phyloP scores from a whole-genome alignment of 441 rosid species.

The Breynia disticha region DNA sequence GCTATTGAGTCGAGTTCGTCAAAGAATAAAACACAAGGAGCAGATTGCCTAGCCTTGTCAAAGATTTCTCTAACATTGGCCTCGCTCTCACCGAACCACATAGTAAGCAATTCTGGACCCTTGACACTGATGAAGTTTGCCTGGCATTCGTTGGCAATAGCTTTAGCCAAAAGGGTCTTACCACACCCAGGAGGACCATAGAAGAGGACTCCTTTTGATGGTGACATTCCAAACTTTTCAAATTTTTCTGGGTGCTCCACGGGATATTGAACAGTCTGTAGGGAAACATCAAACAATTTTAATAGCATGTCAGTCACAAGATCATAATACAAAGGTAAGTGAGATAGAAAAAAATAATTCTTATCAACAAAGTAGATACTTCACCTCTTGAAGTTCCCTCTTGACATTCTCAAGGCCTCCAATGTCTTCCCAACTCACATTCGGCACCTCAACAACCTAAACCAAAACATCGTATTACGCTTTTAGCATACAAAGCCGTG shows the following conservation, averaged over 20 bases:
- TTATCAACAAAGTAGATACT: neutral
- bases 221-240: slow-evolving; percentile 80
- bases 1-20: slow-evolving; percentile 71
- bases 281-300: neutral
- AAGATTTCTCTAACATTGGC: slow-evolving; percentile 68
- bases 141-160: slow-evolving; percentile 67
- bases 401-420: slow-evolving; percentile 70
- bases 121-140: slow-evolving; percentile 63
- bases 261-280: slow-evolving; percentile 66
- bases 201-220: slow-evolving; percentile 70
- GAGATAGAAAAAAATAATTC: neutral
- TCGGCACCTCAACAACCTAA: slow-evolving; percentile 74
- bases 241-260: slow-evolving; percentile 86
- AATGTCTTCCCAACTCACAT: slow-evolving; percentile 58
- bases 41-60: slow-evolving; percentile 67
- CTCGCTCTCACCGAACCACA: slow-evolving; percentile 78
- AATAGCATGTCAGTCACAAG: neutral
- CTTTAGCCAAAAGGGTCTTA: slow-evolving; percentile 64
- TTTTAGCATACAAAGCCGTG: too few species aligned
- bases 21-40: slow-evolving; percentile 69
- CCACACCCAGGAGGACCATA: slow-evolving; percentile 77
- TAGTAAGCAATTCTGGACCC: slow-evolving; percentile 70
- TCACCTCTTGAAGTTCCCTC: slow-evolving; percentile 70
- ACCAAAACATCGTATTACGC: neutral
- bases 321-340: neutral